These are phyloP conservation scores for Phycomyces nitens DNA, from an alignment of 192 early-diverging fungal species.

Conservation along the genomic window DNA sequence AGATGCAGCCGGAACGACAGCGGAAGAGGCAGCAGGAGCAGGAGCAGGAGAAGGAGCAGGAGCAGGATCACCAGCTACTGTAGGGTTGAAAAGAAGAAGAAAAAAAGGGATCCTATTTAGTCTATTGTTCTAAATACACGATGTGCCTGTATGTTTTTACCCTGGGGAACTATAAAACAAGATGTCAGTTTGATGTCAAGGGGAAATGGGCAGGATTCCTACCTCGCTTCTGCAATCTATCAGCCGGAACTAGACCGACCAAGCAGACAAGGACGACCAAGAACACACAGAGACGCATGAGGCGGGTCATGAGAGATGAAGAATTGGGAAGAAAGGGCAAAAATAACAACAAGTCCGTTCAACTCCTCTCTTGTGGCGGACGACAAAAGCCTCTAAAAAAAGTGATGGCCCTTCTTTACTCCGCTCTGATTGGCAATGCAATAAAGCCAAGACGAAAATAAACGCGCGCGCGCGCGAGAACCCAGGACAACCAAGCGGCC, in stretches of 20 bases:
- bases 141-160: neutral
- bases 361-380: neutral
- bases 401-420: neutral
- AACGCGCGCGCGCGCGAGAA: neutral
- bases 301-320: neutral
- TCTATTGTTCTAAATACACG: neutral
- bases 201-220: neutral
- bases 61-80: no score
- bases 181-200: neutral
- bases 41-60: neutral
- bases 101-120: neutral
- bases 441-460: neutral
- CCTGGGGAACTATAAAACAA: conserved; percentile 12
- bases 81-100: neutral
- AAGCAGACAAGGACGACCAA: conserved; percentile 5
- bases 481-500: no score
- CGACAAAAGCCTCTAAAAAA: conserved; percentile 1
- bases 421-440: no score
- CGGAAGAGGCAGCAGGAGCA: no score
- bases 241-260: neutral
- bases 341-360: conserved; percentile 7
- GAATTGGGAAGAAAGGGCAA: conserved; percentile 2
- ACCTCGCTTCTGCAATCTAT: conserved; percentile 12
- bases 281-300: conserved; percentile 1
- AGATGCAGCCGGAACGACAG: neutral